Evolutionary conservation across 2,329 filamentous ascomycete genomes (phyloP).

Genomic region (Chalara sp.): DNA sequence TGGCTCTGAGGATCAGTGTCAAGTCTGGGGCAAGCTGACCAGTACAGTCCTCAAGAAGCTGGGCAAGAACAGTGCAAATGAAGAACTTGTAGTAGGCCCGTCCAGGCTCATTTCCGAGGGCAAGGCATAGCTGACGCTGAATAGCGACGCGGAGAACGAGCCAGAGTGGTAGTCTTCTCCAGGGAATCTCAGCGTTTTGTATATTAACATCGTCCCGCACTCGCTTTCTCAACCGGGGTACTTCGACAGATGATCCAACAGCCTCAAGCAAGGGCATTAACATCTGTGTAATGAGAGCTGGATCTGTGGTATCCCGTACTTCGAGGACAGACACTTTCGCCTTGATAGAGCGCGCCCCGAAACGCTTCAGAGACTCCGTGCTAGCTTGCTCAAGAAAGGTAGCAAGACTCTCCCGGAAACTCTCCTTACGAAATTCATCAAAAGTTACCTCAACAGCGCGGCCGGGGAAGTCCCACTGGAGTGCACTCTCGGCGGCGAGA

Average conservation of each 20-base stretch:
- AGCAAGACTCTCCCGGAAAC: conserved; percentile 42
- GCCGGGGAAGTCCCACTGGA: conserved; percentile 56
- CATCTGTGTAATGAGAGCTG: conserved; percentile 50
- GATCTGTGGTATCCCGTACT: conserved; percentile 48
- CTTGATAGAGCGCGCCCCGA: conserved; percentile 46
- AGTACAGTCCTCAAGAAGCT: conserved; percentile 36
- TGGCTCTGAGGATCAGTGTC: conserved; percentile 37
- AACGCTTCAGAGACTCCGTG: conserved; percentile 43
- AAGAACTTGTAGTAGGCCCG: conserved; percentile 50
- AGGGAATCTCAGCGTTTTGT: conserved; percentile 41
- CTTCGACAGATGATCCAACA: conserved; percentile 34
- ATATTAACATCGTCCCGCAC: conserved; percentile 57
- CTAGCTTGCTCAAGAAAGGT: conserved; percentile 50
- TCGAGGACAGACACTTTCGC: conserved; percentile 43
- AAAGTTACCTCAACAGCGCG: conserved; percentile 40
- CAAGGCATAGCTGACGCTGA: conserved; percentile 41
- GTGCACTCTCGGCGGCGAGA: conserved; percentile 41
- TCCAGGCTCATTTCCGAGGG: conserved; percentile 35
- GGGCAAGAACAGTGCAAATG: conserved; percentile 40
- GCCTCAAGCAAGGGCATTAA: conserved; percentile 54
- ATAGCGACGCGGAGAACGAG: conserved; percentile 52
- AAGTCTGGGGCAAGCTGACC: conserved; percentile 28
- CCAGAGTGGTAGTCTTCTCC: conserved; percentile 57
- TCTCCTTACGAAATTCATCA: conserved; percentile 28
- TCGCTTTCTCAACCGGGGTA: conserved; percentile 43